Percentiles rank a stretch among this genome's conserved stretches.
These are phyloP conservation scores for Colletotrichum lini DNA, from an alignment of 2,329 filamentous ascomycete species.

Conservation along the genomic window DNA sequence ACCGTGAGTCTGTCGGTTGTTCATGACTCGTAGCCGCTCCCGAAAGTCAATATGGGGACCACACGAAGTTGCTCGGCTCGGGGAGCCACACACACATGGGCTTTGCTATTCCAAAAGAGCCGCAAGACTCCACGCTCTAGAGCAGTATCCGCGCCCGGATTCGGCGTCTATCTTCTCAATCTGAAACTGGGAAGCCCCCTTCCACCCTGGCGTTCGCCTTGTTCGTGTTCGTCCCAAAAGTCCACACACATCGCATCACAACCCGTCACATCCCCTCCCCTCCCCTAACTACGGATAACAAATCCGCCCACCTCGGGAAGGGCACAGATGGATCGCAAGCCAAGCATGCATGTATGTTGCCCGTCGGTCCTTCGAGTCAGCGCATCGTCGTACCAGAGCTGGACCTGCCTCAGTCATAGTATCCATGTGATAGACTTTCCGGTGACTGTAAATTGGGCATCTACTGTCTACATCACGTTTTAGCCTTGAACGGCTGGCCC, in stretches of 20 bases:
- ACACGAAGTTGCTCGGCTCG: neutral
- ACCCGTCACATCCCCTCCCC: constrained; percentile 15
- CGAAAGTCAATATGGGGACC: constrained; percentile 16
- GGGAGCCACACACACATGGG: too few species aligned
- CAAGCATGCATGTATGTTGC: too few species aligned
- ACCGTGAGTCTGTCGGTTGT: constrained; percentile 32
- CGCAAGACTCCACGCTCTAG: constrained; percentile 24
- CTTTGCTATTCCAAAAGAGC: neutral
- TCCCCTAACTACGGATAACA: neutral
- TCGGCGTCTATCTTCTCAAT: constrained; percentile 29
- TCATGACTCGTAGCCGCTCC: constrained; percentile 34
- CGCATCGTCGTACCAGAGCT: constrained; percentile 14
- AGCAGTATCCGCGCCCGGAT: constrained; percentile 16
- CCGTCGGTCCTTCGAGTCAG: constrained; percentile 24
- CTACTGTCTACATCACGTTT: neutral
- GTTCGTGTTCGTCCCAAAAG: constrained; percentile 24
- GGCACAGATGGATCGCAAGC: neutral
- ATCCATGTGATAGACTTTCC: constrained; percentile 3
- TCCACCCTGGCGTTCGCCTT: neutral
- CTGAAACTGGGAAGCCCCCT: constrained; percentile 29
- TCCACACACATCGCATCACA: neutral
- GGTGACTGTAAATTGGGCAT: neutral
- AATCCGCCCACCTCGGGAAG: constrained; percentile 27
- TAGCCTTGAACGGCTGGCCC: constrained; percentile 8
- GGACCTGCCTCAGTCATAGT: constrained; percentile 17